Base-by-base conservation (phyloP, 164 flowering plant genomes). In the Warburgia ugandensis region DNA sequence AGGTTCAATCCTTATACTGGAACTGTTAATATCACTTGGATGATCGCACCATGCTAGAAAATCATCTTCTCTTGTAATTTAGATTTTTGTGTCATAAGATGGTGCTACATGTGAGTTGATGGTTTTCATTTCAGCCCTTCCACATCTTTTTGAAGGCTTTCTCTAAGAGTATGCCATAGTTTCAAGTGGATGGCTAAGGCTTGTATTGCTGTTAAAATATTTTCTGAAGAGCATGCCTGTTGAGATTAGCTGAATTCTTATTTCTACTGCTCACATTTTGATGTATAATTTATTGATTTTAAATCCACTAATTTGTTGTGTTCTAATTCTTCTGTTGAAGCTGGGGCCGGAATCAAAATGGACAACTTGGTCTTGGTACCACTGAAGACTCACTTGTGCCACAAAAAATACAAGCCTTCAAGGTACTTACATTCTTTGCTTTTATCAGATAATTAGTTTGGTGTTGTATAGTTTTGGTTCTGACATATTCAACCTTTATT, bases 281-380 rank as follows among this genome's bases (percentile, higher is more conserved):
- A 11, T 36, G 2, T 11, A 2, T 36, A 2, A 36, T 37, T 37
- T 37, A 37, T 42, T 42, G 21, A 42, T 42, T 42, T 42, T 10
- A n/a, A 13, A 42, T 3, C 5, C 7, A 17, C 35, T 26, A 19
- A 42, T 16, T 37, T 49, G 25, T 13, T 48, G 9, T 26, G 5
- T 42, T 19, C n/a, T 40, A 25, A 40, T 35, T 44, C n/a, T 60
- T 44, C 16, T 49, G 10, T 48, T 82, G 63, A 65, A 92, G 99
- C 58, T 92, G 96, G 95, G 99, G 96, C 42, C 58, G 99, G 42
- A 92, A 92, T 72, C 99, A 92, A 76, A 92, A 92, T 82, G 99
- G 99, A 44, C 96, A 92, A 63, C 94, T 92, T 59, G 99, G 99
- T 47, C 83, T 92, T 66, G 95, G 95, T 48, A 77, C 72, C 70